Evolutionary conservation across 345 rosid genomes (phyloP).

Genomic region (Alliaria petiolata): DNA sequence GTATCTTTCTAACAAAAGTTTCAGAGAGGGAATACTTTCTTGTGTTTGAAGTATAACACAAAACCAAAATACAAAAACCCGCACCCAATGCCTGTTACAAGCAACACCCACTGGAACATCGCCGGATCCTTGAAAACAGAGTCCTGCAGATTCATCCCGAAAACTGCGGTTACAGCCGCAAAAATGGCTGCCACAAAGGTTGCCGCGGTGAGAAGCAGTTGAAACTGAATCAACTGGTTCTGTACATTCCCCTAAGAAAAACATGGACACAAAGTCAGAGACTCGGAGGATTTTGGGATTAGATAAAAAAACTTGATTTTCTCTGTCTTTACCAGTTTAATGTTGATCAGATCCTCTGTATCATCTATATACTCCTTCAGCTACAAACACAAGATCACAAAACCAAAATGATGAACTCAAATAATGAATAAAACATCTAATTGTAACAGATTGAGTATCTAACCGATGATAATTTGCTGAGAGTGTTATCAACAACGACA

Average conservation of each 20-base stretch:
- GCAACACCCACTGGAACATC: constrained; percentile 69
- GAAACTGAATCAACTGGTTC: constrained; percentile 88
- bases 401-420: not conserved
- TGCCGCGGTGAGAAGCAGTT: constrained; percentile 93
- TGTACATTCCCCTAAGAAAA: constrained; percentile 79
- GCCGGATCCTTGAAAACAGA: constrained; percentile 62
- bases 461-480: constrained; percentile 86
- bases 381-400: constrained; percentile 41
- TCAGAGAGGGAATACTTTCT: constrained; percentile 79
- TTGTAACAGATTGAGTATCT: constrained; percentile 13
- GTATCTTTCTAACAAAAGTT: not conserved
- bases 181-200: constrained; percentile 81
- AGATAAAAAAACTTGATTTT: not conserved
- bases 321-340: constrained; percentile 61
- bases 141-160: constrained; percentile 82
- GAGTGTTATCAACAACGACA: constrained; percentile 64
- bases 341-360: constrained; percentile 94
- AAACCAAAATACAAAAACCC: constrained; percentile 51
- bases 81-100: constrained; percentile 58
- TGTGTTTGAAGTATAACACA: constrained; percentile 72
- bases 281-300: not conserved
- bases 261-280: not conserved
- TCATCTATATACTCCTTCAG: constrained; percentile 96
- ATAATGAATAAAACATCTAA: not conserved
- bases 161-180: constrained; percentile 81